Percentiles rank a stretch among this genome's conserved stretches.
These are phyloP conservation scores for Psophocarpus tetragonolobus DNA, from an alignment of 306 rosid species.

Conservation along the genomic window DNA sequence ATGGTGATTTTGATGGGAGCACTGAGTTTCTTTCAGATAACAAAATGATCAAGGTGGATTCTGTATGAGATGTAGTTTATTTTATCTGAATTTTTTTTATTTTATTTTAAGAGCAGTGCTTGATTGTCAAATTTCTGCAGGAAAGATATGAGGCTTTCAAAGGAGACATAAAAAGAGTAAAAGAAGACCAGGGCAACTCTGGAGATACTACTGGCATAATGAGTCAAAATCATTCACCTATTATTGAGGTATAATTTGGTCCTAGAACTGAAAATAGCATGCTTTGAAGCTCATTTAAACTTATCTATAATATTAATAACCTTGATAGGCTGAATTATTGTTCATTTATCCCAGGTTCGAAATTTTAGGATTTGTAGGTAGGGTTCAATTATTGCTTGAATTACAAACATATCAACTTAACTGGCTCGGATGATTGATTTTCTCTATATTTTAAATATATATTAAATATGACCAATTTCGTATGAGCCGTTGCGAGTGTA, in stretches of 20 bases:
- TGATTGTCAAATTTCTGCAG: slow-evolving; percentile 39
- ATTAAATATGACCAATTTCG: background rate
- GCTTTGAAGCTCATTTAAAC: background rate
- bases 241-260: slow-evolving; percentile 48
- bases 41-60: slow-evolving; percentile 42
- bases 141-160: slow-evolving; percentile 49
- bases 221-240: slow-evolving; percentile 46
- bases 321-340: background rate
- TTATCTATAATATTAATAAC: background rate
- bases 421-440: background rate
- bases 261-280: background rate
- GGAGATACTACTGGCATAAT: slow-evolving; percentile 21
- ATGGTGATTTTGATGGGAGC: slow-evolving; percentile 20
- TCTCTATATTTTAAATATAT: background rate
- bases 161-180: slow-evolving; percentile 35
- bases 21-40: slow-evolving; percentile 39
- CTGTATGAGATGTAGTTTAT: background rate
- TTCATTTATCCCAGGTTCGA: background rate
- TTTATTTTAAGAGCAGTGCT: background rate
- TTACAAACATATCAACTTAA: background rate
- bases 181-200: background rate
- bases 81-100: background rate
- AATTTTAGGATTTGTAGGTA: background rate
- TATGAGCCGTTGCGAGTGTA: background rate
- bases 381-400: background rate